These are phyloP conservation scores for Aspergillus texensis DNA, from an alignment of 2,329 filamentous ascomycete species.

Conservation along the genomic window DNA sequence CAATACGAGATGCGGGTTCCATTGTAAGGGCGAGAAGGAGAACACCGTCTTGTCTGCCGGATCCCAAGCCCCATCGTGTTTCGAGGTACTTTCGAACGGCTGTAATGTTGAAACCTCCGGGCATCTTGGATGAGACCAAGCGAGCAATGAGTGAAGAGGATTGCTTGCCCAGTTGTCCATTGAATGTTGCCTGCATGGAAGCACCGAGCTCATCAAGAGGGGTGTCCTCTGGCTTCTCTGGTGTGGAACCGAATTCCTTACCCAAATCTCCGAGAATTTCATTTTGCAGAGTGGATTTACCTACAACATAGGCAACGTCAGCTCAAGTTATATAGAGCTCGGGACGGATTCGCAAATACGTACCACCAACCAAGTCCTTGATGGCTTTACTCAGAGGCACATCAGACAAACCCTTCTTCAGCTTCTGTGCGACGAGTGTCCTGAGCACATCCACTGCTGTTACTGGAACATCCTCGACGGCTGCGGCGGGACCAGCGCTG, in stretches of 20 bases:
- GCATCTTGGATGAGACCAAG: constrained; percentile 98
- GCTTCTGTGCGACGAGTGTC: constrained; percentile 89
- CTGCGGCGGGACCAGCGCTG: constrained; percentile 81
- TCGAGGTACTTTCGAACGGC: constrained; percentile 93
- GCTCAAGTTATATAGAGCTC: not conserved
- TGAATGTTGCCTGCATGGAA: constrained; percentile 97
- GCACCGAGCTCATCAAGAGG: constrained; percentile 94
- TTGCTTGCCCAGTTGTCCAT: constrained; percentile 96
- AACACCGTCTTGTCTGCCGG: constrained; percentile 88
- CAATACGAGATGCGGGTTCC: constrained; percentile 86
- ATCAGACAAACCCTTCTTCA: constrained; percentile 90
- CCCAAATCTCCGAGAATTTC: constrained; percentile 97
- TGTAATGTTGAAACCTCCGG: constrained; percentile 98
- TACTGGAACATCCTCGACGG: constrained; percentile 84
- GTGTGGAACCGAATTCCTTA: constrained; percentile 97
- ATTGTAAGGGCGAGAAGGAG: constrained; percentile 87
- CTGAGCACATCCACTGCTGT: constrained; percentile 87
- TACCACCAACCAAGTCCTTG: constrained; percentile 96
- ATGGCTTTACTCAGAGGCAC: constrained; percentile 95
- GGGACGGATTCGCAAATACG: constrained; percentile 39
- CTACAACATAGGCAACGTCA: constrained; percentile 48
- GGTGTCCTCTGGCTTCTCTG: constrained; percentile 97
- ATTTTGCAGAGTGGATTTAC: constrained; percentile 97
- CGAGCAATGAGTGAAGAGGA: constrained; percentile 90
- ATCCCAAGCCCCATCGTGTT: constrained; percentile 83